Percentiles rank a stretch among this genome's conserved stretches.
phyloP scores from a whole-genome alignment of 176 grass and related monocot genomes.

The Triticum aestivum region IWGSC_CS_RefSeq_v2.1 NC_057798.1:622584631-622585130 shows the following conservation, averaged over 20 bases:
- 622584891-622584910: not conserved
- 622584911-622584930: not conserved
- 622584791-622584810: constrained; percentile 25
- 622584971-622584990: not conserved
- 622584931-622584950: not conserved
- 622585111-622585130: too few species aligned
- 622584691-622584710: not conserved
- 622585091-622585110: too few species aligned
- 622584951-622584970: constrained; percentile 1
- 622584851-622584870: constrained; percentile 38
- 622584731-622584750: constrained; percentile 35
- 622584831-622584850: not conserved
- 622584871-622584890: not conserved
- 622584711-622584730: not conserved
- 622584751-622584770: constrained; percentile 22
- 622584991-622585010: not conserved
- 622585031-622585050: not conserved
- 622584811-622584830: constrained; percentile 23
- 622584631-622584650: not conserved
- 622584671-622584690: not conserved
- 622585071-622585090: too few species aligned
- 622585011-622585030: not conserved
- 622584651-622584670: constrained; percentile 32
- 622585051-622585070: too few species aligned
- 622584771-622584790: constrained; percentile 26